These are phyloP conservation scores for Prunus fruticosa DNA, from an alignment of 306 rosid genomes.

Conservation along the genomic window DNA sequence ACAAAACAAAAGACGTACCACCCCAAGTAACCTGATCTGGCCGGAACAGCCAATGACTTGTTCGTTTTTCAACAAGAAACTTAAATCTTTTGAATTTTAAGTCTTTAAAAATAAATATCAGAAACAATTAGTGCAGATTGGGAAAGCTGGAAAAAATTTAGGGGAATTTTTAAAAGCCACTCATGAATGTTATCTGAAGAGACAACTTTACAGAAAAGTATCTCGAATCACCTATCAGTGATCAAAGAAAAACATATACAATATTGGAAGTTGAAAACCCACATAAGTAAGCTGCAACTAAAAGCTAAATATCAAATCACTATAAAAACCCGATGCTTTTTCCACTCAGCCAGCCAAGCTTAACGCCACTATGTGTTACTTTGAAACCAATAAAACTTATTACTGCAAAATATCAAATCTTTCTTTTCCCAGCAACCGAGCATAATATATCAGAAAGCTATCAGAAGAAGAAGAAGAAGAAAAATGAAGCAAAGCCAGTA, in stretches of 20 bases:
- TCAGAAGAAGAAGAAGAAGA: background rate
- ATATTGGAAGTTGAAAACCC: background rate
- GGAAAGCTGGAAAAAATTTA: background rate
- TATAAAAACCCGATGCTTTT: too few relatives aligned
- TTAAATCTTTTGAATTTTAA: background rate
- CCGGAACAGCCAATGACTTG: background rate
- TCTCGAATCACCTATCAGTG: too few relatives aligned
- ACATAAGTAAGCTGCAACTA: background rate
- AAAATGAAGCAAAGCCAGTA: background rate
- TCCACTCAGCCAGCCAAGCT: too few relatives aligned
- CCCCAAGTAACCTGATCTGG: background rate
- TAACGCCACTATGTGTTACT: background rate
- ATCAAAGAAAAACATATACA: background rate
- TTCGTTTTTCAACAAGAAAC: too few relatives aligned
- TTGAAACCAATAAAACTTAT: background rate
- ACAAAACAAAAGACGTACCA: background rate
- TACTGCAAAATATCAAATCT: background rate
- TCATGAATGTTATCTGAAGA: too few relatives aligned
- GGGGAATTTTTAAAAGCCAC: too few relatives aligned
- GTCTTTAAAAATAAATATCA: background rate
- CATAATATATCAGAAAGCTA: background rate
- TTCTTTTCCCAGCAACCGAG: conserved; percentile 14
- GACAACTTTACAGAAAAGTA: too few relatives aligned
- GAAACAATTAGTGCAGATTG: background rate
- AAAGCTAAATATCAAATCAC: background rate